Evolutionary conservation across 2,329 filamentous ascomycete species (phyloP).

Genomic region (Trichophaea hybrida): DNA sequence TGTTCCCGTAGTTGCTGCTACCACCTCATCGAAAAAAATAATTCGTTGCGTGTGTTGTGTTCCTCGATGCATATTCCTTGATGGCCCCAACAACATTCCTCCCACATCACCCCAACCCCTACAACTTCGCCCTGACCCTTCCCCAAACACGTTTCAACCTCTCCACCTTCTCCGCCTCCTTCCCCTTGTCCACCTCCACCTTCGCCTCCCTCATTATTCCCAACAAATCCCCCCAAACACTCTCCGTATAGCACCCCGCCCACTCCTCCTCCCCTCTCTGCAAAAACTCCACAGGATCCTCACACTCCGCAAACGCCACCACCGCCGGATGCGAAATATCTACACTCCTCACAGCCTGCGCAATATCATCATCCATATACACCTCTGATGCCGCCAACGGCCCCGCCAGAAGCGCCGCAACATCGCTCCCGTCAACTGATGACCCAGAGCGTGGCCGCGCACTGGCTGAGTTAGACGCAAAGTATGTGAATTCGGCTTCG

Average conservation of each 20-base stretch:
- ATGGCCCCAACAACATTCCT: not conserved
- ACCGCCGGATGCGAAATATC: constrained; percentile 8
- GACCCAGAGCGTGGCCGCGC: constrained; percentile 12
- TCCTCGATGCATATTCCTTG: not conserved
- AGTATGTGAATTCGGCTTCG: not conserved
- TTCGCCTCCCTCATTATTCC: constrained; percentile 43
- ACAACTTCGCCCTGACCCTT: constrained; percentile 22
- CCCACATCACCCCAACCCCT: not conserved
- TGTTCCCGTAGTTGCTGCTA: not conserved
- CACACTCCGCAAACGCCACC: constrained; percentile 27
- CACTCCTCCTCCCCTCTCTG: constrained; percentile 24
- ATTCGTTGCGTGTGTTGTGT: not conserved
- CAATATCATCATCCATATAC: constrained; percentile 26
- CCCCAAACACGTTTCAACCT: constrained; percentile 32
- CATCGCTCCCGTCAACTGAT: constrained; percentile 9
- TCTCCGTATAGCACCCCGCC: constrained; percentile 39
- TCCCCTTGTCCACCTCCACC: constrained; percentile 36
- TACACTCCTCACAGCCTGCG: constrained; percentile 22
- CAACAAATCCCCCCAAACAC: constrained; percentile 53
- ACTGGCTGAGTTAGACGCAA: not conserved
- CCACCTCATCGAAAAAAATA: not conserved
- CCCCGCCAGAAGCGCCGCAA: constrained; percentile 24
- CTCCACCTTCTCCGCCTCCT: constrained; percentile 26
- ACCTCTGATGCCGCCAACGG: constrained; percentile 30
- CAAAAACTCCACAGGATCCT: constrained; percentile 27